These are phyloP conservation scores for Boletus rubescentipes DNA, from an alignment of 768 basidiomycete species.

Conservation along the genomic window DNA sequence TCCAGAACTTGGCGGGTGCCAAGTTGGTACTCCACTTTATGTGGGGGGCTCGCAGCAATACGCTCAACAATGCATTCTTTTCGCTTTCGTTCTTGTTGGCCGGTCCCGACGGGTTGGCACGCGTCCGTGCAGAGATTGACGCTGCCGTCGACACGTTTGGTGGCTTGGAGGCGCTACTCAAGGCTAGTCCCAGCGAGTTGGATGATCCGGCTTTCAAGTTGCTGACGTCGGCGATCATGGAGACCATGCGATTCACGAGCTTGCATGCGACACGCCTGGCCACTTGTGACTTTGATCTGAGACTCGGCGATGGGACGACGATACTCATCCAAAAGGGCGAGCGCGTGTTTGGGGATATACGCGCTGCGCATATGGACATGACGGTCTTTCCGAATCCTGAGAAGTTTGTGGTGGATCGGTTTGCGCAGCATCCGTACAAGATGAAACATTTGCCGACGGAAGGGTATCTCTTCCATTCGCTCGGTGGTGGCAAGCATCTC, in stretches of 20 bases:
- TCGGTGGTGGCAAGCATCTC: conserved; percentile 17
- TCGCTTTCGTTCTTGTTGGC: conserved; percentile 36
- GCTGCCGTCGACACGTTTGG: conserved; percentile 10
- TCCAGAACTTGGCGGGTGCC: conserved; percentile 15
- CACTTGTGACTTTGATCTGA: conserved; percentile 16
- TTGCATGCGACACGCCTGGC: conserved; percentile 16
- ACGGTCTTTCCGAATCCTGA: conserved; percentile 9
- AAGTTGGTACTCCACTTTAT: conserved; percentile 19
- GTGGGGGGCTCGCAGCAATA: conserved; percentile 19
- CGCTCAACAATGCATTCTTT: conserved; percentile 18
- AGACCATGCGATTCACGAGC: conserved; percentile 19
- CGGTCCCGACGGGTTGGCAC: conserved; percentile 41
- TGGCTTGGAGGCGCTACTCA: conserved; percentile 10
- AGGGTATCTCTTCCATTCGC: conserved; percentile 6
- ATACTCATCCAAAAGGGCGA: conserved; percentile 19
- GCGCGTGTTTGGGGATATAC: conserved; percentile 14
- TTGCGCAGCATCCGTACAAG: conserved; percentile 12
- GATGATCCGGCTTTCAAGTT: conserved; percentile 15
- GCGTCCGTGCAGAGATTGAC: conserved; percentile 48
- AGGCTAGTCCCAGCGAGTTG: conserved; percentile 8
- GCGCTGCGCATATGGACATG: conserved; percentile 17
- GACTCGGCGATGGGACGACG: not conserved
- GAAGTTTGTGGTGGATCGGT: conserved; percentile 18
- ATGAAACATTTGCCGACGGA: conserved; percentile 10
- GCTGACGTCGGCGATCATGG: conserved; percentile 23